A percentile compares a stretch with the other conserved stretches of the same genome.
These are phyloP conservation scores for Passalora sequoiae DNA, from an alignment of 2,329 filamentous ascomycete species.

Conservation along the genomic window DNA sequence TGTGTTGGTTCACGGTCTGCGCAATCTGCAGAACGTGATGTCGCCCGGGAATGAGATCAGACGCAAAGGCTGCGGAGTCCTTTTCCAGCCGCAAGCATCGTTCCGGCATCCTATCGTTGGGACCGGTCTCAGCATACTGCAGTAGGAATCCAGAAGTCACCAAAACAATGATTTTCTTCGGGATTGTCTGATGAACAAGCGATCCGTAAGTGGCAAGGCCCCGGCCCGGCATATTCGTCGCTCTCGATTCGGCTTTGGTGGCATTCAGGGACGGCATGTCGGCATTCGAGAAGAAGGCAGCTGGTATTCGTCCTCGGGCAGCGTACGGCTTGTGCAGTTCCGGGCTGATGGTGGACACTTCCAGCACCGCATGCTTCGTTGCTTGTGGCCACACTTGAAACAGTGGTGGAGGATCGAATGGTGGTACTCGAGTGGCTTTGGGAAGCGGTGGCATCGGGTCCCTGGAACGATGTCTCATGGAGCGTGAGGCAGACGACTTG, in stretches of 20 bases:
- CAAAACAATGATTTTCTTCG: constrained; percentile 64
- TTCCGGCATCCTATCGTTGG: constrained; percentile 67
- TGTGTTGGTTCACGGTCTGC: constrained; percentile 58
- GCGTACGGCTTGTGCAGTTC: constrained; percentile 46
- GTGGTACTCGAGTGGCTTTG: constrained; percentile 9
- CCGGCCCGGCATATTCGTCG: constrained; percentile 15
- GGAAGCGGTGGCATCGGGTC: constrained; percentile 11
- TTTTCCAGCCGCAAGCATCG: constrained; percentile 67
- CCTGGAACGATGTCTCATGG: constrained; percentile 5
- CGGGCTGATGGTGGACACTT: constrained; percentile 61
- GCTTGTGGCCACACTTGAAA: constrained; percentile 85
- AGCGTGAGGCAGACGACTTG: constrained; percentile 10
- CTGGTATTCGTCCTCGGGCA: constrained; percentile 12
- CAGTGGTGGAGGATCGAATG: constrained; percentile 58
- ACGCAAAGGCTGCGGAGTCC: constrained; percentile 73
- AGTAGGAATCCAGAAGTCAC: constrained; percentile 66
- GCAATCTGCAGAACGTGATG: constrained; percentile 77
- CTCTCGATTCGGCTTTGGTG: constrained; percentile 15
- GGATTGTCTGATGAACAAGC: constrained; percentile 49
- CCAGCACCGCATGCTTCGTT: constrained; percentile 66
- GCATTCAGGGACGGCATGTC: constrained; percentile 12
- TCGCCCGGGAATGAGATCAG: constrained; percentile 70
- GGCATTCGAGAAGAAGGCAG: constrained; percentile 5
- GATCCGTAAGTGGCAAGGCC: constrained; percentile 14
- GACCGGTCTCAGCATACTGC: constrained; percentile 67